Evolutionary conservation across 1,284 basidiomycete species (phyloP), one percentile per base, ranked within the genome.

Genomic region (Melampsora occidentalis): DNA sequence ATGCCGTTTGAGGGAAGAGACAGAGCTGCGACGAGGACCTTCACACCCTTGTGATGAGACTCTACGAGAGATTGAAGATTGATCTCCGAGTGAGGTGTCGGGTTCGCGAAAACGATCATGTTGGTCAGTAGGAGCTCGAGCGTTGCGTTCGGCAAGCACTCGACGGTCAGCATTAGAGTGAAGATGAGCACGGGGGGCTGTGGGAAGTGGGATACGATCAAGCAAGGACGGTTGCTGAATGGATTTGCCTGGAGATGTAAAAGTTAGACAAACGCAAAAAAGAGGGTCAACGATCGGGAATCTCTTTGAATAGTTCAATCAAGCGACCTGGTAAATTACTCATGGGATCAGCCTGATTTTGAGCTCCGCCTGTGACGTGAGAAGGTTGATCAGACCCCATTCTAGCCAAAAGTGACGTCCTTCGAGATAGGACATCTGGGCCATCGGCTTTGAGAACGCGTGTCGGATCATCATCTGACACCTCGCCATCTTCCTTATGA

Each of bases 151-250:
- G 53, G 20, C 25, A 57, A 57, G 53, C 6, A 57, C 53, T 57
- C 53, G 53, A n/a, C 53, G 53, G 18, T 57, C 53, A 57, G 53
- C 53, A 28, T 57, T 57, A n/a, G 53, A 28, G 25, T 57, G 53
- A 22, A 57, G 53, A 57, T 57, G 53, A 14, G n/a, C 53, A 57
- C 53, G 53, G 5, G 53, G 53, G 5, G 53, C 53, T 5, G 53
- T 57, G 25, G 53, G 25, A 16, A 28, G 53, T 28, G 53, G 53
- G 25, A 57, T n/a, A 28, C 53, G 53, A 22, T 57, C 53, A 28
- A 57, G 53, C 53, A 57, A 28, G 53, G 53, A 57, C 6, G 25
- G n/a, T 22, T 57, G 25, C 53, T n/a, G 53, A 14, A 28, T n/a
- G 20, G 53, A 57, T 57, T 57, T 9, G 20, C 53, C 53, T 57